phyloP scores from a whole-genome alignment of 768 basidiomycete species.

The Chalciporus chontae region DNA sequence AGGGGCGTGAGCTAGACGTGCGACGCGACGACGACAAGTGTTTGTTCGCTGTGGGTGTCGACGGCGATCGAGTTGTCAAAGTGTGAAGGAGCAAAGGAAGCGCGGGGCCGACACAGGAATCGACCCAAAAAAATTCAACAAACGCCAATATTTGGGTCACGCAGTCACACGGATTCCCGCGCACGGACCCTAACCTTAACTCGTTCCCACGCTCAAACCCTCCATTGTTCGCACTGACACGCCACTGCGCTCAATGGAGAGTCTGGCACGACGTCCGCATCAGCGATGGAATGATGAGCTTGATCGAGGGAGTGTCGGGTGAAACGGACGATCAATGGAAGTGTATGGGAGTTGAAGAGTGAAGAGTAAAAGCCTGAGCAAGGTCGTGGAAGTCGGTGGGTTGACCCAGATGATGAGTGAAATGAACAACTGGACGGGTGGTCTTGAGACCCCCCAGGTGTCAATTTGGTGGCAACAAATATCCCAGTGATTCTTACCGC shows the following conservation, averaged over 20 bases:
- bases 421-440: constrained; percentile 14
- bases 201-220: constrained; percentile 30
- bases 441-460: constrained; percentile 25
- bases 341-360: neutral
- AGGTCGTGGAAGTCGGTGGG: neutral
- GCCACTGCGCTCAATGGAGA: constrained; percentile 2
- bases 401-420: neutral
- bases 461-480: constrained; percentile 10
- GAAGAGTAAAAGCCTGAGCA: neutral
- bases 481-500: neutral
- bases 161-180: constrained; percentile 34
- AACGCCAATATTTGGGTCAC: constrained; percentile 40
- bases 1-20: constrained; percentile 25
- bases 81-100: constrained; percentile 43
- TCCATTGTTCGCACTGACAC: constrained; percentile 16
- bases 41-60: constrained; percentile 44
- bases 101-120: constrained; percentile 43
- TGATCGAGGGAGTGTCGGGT: neutral
- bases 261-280: neutral
- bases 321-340: neutral
- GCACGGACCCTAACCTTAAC: constrained; percentile 45
- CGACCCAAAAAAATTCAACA: constrained; percentile 38
- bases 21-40: constrained; percentile 38
- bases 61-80: constrained; percentile 46
- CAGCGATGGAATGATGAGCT: neutral